These are phyloP conservation scores for Hygrocybe coccinea DNA, from an alignment of 768 basidiomycete genomes.

Conservation along the genomic window DNA sequence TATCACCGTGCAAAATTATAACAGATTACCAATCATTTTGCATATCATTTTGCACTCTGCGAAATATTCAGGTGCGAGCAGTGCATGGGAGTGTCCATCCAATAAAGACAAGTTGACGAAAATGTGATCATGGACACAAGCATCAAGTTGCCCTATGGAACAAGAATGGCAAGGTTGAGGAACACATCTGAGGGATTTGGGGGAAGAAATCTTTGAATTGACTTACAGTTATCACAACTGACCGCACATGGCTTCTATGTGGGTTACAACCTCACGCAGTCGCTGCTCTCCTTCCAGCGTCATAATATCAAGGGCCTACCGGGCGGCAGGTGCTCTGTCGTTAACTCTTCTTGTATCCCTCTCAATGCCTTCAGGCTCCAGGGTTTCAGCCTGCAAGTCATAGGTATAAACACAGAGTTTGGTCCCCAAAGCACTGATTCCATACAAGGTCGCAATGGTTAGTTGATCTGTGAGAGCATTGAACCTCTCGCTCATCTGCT, in stretches of 20 bases:
- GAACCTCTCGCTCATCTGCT: constrained; percentile 24
- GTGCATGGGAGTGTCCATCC: too few species aligned
- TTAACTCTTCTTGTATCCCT: constrained; percentile 15
- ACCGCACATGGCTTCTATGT: constrained; percentile 12
- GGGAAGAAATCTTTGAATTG: not conserved
- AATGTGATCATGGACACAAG: too few species aligned
- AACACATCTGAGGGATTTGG: too few species aligned
- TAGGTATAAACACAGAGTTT: constrained; percentile 23
- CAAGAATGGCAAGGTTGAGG: too few species aligned
- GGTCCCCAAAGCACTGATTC: constrained; percentile 25
- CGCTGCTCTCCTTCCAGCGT: constrained; percentile 12
- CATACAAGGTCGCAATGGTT: constrained; percentile 18
- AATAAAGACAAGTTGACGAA: too few species aligned
- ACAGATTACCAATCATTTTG: too few species aligned
- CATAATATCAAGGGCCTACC: constrained; percentile 25
- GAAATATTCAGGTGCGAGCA: too few species aligned
- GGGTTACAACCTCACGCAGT: constrained; percentile 14
- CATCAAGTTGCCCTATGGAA: too few species aligned
- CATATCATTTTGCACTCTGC: too few species aligned
- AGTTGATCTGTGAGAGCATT: constrained; percentile 13
- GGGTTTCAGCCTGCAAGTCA: constrained; percentile 6
- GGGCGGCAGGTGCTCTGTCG: constrained; percentile 24
- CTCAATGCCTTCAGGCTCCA: constrained; percentile 16
- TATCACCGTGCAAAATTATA: too few species aligned
- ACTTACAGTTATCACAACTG: not conserved